These are phyloP conservation scores for Batkoa obscura DNA, from an alignment of 371 early-diverging fungal species.

Conservation along the genomic window DNA sequence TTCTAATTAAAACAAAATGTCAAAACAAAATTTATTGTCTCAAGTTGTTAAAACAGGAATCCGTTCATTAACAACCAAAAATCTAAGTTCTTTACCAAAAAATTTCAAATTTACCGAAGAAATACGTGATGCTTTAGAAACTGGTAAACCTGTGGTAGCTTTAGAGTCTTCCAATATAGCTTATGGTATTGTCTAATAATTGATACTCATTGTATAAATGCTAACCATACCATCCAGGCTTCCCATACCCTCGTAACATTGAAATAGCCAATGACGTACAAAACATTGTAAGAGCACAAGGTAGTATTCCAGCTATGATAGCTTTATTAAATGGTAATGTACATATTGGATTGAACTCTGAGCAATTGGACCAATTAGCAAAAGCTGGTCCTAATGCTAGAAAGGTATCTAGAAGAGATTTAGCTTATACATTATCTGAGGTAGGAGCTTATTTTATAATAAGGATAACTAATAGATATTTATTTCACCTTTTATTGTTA, in stretches of 20 bases:
- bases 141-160: constrained; percentile 66
- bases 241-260: constrained; percentile 86
- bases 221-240: constrained; percentile 20
- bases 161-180: constrained; percentile 85
- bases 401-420: constrained; percentile 72
- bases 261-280: constrained; percentile 66
- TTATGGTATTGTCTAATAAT: constrained; percentile 34
- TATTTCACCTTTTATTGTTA: constrained; percentile 6
- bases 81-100: not conserved
- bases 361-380: constrained; percentile 44
- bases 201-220: not conserved
- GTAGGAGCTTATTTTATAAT: constrained; percentile 11
- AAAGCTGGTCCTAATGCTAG: constrained; percentile 32
- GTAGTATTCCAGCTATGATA: constrained; percentile 76
- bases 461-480: not conserved
- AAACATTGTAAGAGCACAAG: constrained; percentile 39
- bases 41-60: too few species aligned
- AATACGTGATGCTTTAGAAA: constrained; percentile 33
- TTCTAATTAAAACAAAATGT: too few species aligned
- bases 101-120: constrained; percentile 2
- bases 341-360: not conserved
- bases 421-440: constrained; percentile 49
- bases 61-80: too few species aligned
- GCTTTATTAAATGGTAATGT: constrained; percentile 63
- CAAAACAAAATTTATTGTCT: too few species aligned